Conservation (phyloP, 176 grass and related monocot genomes). For the Rhynchospora pubera region DNA sequence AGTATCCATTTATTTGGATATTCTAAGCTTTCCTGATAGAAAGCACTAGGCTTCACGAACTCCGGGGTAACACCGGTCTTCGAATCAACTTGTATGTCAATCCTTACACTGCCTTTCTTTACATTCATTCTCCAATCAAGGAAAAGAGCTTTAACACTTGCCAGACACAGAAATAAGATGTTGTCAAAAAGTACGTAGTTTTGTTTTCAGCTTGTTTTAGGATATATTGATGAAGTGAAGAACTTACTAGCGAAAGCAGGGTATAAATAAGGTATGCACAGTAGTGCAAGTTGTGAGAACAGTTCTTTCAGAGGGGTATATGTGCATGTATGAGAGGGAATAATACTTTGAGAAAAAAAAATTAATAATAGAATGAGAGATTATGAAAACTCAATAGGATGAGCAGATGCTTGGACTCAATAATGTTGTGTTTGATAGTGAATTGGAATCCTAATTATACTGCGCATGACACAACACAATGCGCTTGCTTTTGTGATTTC, state of each 20-base stretch:
- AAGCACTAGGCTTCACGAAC: slow-evolving; percentile 16
- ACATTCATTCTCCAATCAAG: slow-evolving; percentile 59
- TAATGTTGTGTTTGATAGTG: slow-evolving; percentile 51
- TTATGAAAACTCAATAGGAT: slow-evolving; percentile 25
- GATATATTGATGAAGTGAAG: slow-evolving; percentile 32
- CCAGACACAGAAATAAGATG: slow-evolving; percentile 1
- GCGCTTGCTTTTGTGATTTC: slow-evolving; percentile 21
- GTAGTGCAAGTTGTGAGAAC: slow-evolving; percentile 43
- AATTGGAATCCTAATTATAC: slow-evolving; percentile 42
- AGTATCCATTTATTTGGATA: slow-evolving; percentile 51
- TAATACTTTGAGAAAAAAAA: slow-evolving; percentile 23
- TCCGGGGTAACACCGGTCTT: slow-evolving; percentile 20
- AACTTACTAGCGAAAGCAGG: slow-evolving; percentile 19
- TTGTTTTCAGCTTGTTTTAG: slow-evolving; percentile 9
- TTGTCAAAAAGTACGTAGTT: slow-evolving; percentile 7
- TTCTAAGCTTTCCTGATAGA: neutral
- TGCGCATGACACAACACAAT: slow-evolving; percentile 4
- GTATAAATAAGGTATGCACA: slow-evolving; percentile 47
- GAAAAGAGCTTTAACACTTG: slow-evolving; percentile 12
- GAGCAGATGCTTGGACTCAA: slow-evolving; percentile 53
- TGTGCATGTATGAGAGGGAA: slow-evolving; percentile 27
- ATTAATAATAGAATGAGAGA: slow-evolving; percentile 31
- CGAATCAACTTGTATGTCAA: slow-evolving; percentile 39
- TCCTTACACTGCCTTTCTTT: slow-evolving; percentile 63
- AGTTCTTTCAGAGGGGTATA: slow-evolving; percentile 26